Percentiles rank a stretch among this genome's conserved stretches.
Conservation (phyloP, 768 basidiomycete genomes). For the Leucosporidium yakuticum region DNA sequence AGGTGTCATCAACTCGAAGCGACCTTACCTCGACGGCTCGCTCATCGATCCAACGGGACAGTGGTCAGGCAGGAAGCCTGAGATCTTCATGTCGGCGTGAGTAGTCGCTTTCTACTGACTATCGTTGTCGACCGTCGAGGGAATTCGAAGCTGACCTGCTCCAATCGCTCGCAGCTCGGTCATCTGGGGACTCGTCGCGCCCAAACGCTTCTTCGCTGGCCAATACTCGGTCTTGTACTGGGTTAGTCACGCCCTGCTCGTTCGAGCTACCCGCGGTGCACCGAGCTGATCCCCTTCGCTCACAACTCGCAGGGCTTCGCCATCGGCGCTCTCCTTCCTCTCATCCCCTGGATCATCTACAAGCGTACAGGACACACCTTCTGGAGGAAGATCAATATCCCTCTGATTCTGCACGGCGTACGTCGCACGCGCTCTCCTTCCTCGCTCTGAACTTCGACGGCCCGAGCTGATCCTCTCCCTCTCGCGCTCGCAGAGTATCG, state of each 20-base stretch:
- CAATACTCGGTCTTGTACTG: constrained; percentile 37
- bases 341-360: constrained; percentile 36
- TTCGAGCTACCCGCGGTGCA: too few relatives aligned
- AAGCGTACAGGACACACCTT: constrained; percentile 25
- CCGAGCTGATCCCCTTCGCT: neutral
- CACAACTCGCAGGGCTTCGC: constrained; percentile 32
- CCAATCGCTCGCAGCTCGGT: neutral
- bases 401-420: constrained; percentile 38
- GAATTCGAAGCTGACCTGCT: neutral
- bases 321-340: constrained; percentile 34
- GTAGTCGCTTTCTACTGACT: constrained; percentile 15
- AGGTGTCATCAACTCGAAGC: constrained; percentile 38
- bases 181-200: constrained; percentile 31
- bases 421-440: neutral
- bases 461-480: neutral
- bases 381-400: constrained; percentile 32
- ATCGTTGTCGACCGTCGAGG: neutral
- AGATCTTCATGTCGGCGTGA: constrained; percentile 31
- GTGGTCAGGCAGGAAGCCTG: constrained; percentile 35
- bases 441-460: too few relatives aligned
- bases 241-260: neutral
- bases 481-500: constrained; percentile 15
- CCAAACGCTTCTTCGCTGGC: constrained; percentile 39
- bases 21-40: constrained; percentile 41
- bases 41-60: constrained; percentile 35